phyloP scores from a whole-genome alignment of 768 basidiomycete species.

The Collybiopsis confluens region DNA sequence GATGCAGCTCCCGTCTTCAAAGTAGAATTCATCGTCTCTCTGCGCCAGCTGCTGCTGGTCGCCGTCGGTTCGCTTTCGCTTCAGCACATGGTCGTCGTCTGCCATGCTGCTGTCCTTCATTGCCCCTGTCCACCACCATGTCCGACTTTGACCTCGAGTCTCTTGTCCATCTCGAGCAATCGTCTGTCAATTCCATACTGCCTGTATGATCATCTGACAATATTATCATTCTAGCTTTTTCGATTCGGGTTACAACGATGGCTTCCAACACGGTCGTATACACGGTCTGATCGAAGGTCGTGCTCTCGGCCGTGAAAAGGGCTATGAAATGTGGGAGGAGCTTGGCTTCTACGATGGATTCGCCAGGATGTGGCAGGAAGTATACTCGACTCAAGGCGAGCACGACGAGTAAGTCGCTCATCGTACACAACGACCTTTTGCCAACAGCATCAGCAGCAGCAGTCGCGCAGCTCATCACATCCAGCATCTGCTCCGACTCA shows the following conservation, averaged over 20 bases:
- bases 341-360: conserved; percentile 91
- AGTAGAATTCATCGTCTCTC: conserved; percentile 56
- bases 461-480: conserved; percentile 65
- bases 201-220: too few species aligned
- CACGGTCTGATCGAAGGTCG: conserved; percentile 92
- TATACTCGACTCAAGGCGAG: conserved; percentile 37
- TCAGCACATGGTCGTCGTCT: not conserved
- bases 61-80: conserved; percentile 5
- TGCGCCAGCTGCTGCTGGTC: not conserved
- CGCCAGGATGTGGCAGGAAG: conserved; percentile 62
- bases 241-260: conserved; percentile 70
- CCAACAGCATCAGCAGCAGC: too few species aligned
- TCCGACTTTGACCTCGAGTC: conserved; percentile 51
- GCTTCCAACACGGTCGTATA: conserved; percentile 79
- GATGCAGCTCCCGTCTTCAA: conserved; percentile 66
- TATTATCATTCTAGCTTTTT: conserved; percentile 67
- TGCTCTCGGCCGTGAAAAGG: conserved; percentile 83
- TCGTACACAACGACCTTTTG: too few species aligned
- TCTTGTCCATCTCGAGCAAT: conserved; percentile 60
- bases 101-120: not conserved
- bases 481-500: conserved; percentile 63
- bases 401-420: conserved; percentile 54
- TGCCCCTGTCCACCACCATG: not conserved
- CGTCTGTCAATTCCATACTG: too few species aligned
- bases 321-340: conserved; percentile 97